Evolutionary conservation across 2,329 filamentous ascomycete species (phyloP).

Genomic region (Scorias spongiosa): DNA sequence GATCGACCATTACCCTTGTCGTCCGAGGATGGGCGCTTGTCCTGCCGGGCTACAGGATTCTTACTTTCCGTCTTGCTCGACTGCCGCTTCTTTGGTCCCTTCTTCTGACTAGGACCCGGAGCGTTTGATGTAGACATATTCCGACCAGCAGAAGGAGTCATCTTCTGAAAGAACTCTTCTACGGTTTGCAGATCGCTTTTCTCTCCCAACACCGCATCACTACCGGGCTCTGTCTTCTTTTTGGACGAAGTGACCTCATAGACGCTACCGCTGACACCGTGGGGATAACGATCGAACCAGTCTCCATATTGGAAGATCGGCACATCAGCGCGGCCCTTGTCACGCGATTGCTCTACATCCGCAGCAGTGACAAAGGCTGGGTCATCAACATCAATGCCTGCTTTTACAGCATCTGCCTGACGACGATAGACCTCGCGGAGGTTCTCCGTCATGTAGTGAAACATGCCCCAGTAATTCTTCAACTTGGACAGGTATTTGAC

Average conservation of each 20-base stretch:
- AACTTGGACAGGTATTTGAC: conserved; percentile 84
- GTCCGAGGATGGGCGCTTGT: conserved; percentile 2
- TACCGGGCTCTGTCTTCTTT: conserved; percentile 58
- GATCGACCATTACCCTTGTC: conserved; percentile 8
- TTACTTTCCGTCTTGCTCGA: conserved; percentile 13
- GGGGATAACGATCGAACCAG: conserved; percentile 92
- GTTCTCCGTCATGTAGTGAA: conserved; percentile 90
- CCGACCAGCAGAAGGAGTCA: conserved; percentile 44
- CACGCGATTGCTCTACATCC: conserved; percentile 33
- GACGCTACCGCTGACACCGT: conserved; percentile 72
- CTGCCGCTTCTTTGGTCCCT: conserved; percentile 15
- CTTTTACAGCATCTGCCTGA: conserved; percentile 65
- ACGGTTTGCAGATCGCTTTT: conserved; percentile 85
- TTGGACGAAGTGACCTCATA: conserved; percentile 59
- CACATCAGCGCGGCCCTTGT: neutral
- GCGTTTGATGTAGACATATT: conserved; percentile 15
- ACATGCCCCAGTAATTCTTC: conserved; percentile 98
- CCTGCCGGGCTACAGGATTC: conserved; percentile 1
- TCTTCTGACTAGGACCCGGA: conserved; percentile 12
- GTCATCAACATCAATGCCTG: conserved; percentile 28
- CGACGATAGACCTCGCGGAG: conserved; percentile 75
- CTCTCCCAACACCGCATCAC: conserved; percentile 79
- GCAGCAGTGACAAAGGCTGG: conserved; percentile 28
- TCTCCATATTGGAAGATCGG: conserved; percentile 85
- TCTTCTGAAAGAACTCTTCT: conserved; percentile 78